These are phyloP conservation scores for Apiotrichum gamsii DNA, from an alignment of 1,284 basidiomycete species.

Conservation along the genomic window DNA sequence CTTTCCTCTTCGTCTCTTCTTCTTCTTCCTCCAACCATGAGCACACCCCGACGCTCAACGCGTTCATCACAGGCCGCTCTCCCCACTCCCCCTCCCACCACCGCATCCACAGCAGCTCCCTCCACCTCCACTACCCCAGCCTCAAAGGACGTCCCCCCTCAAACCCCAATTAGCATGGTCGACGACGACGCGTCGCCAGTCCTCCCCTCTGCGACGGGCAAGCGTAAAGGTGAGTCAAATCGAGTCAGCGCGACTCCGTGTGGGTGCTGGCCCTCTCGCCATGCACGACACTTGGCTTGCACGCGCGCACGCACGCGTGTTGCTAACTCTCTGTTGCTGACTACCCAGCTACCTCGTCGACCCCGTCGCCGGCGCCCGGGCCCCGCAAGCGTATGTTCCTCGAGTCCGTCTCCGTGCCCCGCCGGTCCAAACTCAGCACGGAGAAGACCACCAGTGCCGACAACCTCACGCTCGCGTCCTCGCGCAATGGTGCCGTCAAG, in stretches of 20 bases:
- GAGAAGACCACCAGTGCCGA: constrained; percentile 37
- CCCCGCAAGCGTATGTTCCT: constrained; percentile 15
- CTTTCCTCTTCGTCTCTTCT: neutral
- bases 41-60: neutral
- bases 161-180: neutral
- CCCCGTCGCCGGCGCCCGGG: neutral
- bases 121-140: neutral
- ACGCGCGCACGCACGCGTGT: no score
- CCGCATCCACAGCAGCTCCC: neutral
- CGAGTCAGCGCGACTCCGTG: no score
- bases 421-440: constrained; percentile 28
- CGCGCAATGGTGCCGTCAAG: constrained; percentile 2
- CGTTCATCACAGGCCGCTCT: neutral
- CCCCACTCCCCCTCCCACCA: neutral
- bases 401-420: constrained; percentile 24
- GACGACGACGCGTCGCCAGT: neutral
- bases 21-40: neutral
- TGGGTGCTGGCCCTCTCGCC: no score
- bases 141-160: neutral
- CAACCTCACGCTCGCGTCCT: constrained; percentile 33
- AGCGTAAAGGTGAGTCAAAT: constrained; percentile 3
- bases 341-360: neutral
- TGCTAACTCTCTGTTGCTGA: no score
- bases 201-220: neutral
- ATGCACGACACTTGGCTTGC: no score